Evolutionary conservation across 2,329 filamentous ascomycete species (phyloP).

Genomic region (Fusarium robinianum): DNA sequence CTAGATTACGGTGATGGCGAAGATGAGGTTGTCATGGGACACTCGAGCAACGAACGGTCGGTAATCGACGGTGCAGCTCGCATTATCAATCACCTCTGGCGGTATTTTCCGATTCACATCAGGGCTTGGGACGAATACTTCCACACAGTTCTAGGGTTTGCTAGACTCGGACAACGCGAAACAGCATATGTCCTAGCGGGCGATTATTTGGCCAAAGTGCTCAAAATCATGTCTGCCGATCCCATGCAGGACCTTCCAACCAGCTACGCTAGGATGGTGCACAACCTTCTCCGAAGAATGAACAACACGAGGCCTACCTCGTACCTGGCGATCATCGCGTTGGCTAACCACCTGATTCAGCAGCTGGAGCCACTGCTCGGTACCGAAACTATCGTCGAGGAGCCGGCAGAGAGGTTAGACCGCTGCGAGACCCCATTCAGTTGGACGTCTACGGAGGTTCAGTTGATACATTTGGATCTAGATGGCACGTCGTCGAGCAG

Average conservation of each 20-base stretch:
- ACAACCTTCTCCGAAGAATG: constrained; percentile 55
- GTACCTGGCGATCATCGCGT: constrained; percentile 57
- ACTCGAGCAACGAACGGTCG: constrained; percentile 8
- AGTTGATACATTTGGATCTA: constrained; percentile 49
- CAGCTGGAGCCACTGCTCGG: constrained; percentile 48
- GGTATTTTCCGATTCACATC: constrained; percentile 62
- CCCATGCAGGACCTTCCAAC: constrained; percentile 52
- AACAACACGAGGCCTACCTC: constrained; percentile 55
- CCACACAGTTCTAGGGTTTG: constrained; percentile 69
- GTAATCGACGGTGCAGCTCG: constrained; percentile 48
- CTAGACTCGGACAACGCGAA: constrained; percentile 63
- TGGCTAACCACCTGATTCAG: constrained; percentile 53
- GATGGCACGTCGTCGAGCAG: constrained; percentile 41
- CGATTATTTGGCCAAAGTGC: constrained; percentile 61
- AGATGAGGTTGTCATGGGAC: constrained; percentile 26
- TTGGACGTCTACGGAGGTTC: constrained; percentile 53
- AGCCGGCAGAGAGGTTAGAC: constrained; percentile 46
- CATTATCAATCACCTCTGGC: constrained; percentile 63
- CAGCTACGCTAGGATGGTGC: constrained; percentile 61
- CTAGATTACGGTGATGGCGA: constrained; percentile 38
- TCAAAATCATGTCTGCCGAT: constrained; percentile 67
- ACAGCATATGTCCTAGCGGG: constrained; percentile 61
- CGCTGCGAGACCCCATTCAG: constrained; percentile 44
- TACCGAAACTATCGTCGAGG: constrained; percentile 45
- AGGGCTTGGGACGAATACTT: constrained; percentile 81